A percentile compares a stretch with the other conserved stretches of the same genome.
Conservation (phyloP, 2,329 filamentous ascomycete genomes). For the Penicillium crustosum region DNA sequence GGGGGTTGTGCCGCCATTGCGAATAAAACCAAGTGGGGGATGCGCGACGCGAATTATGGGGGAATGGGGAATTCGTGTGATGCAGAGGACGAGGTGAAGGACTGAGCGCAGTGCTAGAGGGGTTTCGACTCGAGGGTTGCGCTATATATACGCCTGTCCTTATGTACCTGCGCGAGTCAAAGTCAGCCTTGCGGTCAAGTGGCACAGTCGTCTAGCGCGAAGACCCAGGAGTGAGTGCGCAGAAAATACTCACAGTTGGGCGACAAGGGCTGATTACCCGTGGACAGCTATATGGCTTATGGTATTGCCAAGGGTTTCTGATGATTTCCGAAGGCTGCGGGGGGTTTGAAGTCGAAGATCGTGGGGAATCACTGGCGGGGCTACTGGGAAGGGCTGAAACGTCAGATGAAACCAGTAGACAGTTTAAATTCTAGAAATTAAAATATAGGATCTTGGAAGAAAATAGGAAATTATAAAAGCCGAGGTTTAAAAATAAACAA, state of each 20-base stretch:
- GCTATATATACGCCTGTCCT: not conserved
- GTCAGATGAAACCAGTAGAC: not conserved
- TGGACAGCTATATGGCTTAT: not conserved
- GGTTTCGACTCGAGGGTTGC: not conserved
- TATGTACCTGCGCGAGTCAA: slow-evolving; percentile 15
- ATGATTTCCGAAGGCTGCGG: not conserved
- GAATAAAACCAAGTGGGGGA: slow-evolving; percentile 3
- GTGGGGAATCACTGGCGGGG: slow-evolving; percentile 1
- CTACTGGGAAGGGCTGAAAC: not conserved
- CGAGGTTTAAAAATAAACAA: not conserved
- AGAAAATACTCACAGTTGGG: not conserved
- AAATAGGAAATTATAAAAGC: not conserved
- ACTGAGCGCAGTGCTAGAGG: not conserved
- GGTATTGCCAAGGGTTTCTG: not conserved
- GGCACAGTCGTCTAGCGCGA: not conserved
- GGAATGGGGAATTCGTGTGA: not conserved
- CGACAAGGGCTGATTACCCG: not conserved
- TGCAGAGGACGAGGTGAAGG: not conserved
- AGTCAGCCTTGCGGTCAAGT: slow-evolving; percentile 17
- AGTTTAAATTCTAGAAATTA: not conserved
- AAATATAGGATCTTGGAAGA: not conserved
- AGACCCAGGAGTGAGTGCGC: not conserved
- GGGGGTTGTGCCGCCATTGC: slow-evolving; percentile 35
- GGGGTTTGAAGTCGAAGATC: slow-evolving; percentile 2
- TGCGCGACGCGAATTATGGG: not conserved